Percentiles rank a stretch among this genome's conserved stretches.
Conservation (phyloP, 2,329 filamentous ascomycete species). For the Fusarium devonianum region DNA sequence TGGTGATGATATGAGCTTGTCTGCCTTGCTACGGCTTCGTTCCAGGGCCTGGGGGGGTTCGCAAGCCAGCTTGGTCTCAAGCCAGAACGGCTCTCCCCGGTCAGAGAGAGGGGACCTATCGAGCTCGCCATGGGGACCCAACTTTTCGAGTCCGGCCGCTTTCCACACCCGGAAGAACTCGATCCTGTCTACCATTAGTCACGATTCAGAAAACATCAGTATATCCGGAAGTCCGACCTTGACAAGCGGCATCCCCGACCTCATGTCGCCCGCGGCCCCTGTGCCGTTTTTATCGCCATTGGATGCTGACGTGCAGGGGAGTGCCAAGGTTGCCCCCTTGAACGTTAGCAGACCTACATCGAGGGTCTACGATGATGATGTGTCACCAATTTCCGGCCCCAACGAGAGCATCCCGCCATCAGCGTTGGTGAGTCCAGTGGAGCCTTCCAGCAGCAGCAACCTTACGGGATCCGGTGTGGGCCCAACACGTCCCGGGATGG, state of each 20-base stretch:
- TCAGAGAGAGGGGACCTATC: slow-evolving; percentile 59
- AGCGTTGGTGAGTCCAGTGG: slow-evolving; percentile 32
- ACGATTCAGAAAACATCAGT: slow-evolving; percentile 57
- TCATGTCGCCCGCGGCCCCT: slow-evolving; percentile 39
- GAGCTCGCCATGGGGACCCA: slow-evolving; percentile 50
- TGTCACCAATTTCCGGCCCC: slow-evolving; percentile 33
- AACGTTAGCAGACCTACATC: slow-evolving; percentile 17
- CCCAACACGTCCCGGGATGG: slow-evolving; percentile 37
- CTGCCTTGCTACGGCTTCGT: slow-evolving; percentile 74
- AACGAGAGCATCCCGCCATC: slow-evolving; percentile 29
- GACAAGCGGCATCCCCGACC: slow-evolving; percentile 50
- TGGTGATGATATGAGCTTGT: slow-evolving; percentile 73
- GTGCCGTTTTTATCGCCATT: slow-evolving; percentile 26
- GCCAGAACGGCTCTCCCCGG: slow-evolving; percentile 58
- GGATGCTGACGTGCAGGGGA: slow-evolving; percentile 19
- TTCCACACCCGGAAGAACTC: slow-evolving; percentile 58
- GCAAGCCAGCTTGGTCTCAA: slow-evolving; percentile 71
- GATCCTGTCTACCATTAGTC: slow-evolving; percentile 56
- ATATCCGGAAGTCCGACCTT: slow-evolving; percentile 59
- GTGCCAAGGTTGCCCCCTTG: slow-evolving; percentile 15
- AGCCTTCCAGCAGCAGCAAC: slow-evolving; percentile 24
- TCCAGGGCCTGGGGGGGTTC: slow-evolving; percentile 83
- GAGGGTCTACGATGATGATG: slow-evolving; percentile 16
- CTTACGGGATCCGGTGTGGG: slow-evolving; percentile 15
- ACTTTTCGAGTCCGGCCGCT: slow-evolving; percentile 34